Percentiles rank a stretch among this genome's conserved stretches.
phyloP scores from a whole-genome alignment of 768 basidiomycete genomes.

The Rhodocollybia butyracea region DNA sequence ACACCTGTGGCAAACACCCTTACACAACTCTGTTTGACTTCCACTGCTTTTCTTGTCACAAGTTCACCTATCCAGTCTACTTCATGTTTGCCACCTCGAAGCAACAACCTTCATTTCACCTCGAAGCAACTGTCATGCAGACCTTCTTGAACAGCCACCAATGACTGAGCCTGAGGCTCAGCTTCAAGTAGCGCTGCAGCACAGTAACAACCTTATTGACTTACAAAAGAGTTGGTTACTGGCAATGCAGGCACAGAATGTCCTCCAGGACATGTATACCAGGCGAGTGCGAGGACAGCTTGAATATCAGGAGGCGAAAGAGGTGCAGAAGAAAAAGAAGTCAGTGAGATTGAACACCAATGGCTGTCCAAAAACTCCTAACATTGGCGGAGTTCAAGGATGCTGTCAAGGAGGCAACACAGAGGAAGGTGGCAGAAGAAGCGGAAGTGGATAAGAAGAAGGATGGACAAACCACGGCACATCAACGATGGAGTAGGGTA shows the following conservation, averaged over 20 bases:
- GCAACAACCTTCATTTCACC: slow-evolving; percentile 10
- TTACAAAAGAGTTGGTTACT: neutral
- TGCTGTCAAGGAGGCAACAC: neutral
- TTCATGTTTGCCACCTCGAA: slow-evolving; percentile 3
- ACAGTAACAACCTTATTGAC: neutral
- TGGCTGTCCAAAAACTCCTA: neutral
- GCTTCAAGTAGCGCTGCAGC: neutral
- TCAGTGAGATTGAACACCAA: neutral
- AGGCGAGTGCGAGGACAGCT: neutral
- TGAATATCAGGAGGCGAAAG: neutral
- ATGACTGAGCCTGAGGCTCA: neutral
- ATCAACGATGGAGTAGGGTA: too few relatives aligned
- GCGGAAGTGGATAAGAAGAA: neutral
- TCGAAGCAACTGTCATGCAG: neutral
- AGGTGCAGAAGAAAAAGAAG: neutral
- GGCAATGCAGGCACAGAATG: neutral
- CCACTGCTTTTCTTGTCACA: slow-evolving; percentile 1
- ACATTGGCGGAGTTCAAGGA: neutral
- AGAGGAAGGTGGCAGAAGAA: neutral
- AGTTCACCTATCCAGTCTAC: slow-evolving; percentile 4
- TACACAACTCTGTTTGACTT: slow-evolving; percentile 1
- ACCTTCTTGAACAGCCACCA: neutral
- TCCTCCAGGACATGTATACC: too few relatives aligned
- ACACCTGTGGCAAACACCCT: too few relatives aligned
- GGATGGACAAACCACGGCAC: neutral